Evolutionary conservation across 2,329 filamentous ascomycete genomes (phyloP), one percentile per base, ranked within the genome.

Genomic region (Neonectria sp.): DNA sequence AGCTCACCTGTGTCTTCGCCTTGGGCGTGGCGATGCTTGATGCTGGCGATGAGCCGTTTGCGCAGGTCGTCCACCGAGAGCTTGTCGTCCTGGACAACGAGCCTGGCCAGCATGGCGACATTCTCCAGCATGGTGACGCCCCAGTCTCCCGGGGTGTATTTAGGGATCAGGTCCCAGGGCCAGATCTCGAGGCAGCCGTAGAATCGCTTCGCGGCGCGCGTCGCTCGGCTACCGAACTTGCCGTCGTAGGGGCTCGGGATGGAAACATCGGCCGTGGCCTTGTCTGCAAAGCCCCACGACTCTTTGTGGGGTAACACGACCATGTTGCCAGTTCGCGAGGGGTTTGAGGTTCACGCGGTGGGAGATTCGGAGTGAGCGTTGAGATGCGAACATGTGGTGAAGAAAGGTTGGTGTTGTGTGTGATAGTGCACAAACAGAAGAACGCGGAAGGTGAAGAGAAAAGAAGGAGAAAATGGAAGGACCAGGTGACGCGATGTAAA

Each of bases 121-220:
- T 35, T 52, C 49, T 52, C 29, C 17, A 52, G 49, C 29, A 52
- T 33, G 5, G 27, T 21, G 49, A 52, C 29, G 17, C 49, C 49
- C 49, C 49, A 52, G 13, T 12, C 31, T 2, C 17, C 9, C 24
- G 15, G 17, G 17, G 27, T 24, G 9, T 33, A 24, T 9, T 24
- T 17, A 15, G 49, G 49, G 29, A 52, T 6, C 17, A 52, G n/a
- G 9, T 52, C 49, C 49, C 49, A 52, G 17, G 49, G 49, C 49
- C 49, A 52, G 49, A 52, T 52, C 3, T 21, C n/a, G 49, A 52
- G 49, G 49, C 49, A 52, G 8, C 13, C 49, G 29, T 52, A 52
- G 29, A 52, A 52, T 13, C 49, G 49, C 9, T 21, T 21, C 17
- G 49, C 49, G 5, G 29, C 49, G 17, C 49, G 49, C n/a, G n/a